Base-by-base conservation (phyloP, 257 asterid genomes). In the Orobanche coerulescens region DNA sequence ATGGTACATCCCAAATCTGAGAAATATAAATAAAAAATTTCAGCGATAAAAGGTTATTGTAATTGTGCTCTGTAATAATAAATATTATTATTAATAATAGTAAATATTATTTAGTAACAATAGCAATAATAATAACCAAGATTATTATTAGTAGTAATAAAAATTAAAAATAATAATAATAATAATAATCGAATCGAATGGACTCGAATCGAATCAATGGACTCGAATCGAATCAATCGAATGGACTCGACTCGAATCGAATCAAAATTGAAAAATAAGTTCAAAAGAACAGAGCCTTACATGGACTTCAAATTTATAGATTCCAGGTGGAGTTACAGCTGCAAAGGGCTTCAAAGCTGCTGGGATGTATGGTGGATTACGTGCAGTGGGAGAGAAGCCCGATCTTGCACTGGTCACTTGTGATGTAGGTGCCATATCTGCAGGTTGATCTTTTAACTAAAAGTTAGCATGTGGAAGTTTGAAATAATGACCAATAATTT, bases 371-470 rank as follows among this genome's bases (percentile, higher is more conserved):
- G 98, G 87, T 63, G 97, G 97, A 65, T 63, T 93, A 64, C 97
- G 98, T 65, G 97, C 99, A 48, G 82, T 83, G 9, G 96, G 99
- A 63, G 88, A 93, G 80, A 93, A 93, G 81, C 99, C 99, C 69
- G 97, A 93, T 81, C 95, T 93, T 61, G 94, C 97, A 8, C 79
- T 93, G 40, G 81, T 93, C 71, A 72, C 95, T 49, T 93, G 97
- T 79, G 97, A 89, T 36, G 89, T 87, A 8, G 92, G 83, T 71
- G 97, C 97, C 62, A 37, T 80, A 58, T 77, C 96, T 71, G 96
- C 99, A 72, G 99, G 97, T 84, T 53, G 53, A 52, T 67, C 33
- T 53, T 52, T n/a, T 61, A 33, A 58, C 11, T 12, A 0, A 49
- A 19, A 12, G 39, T 50, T 75, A 14, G 18, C 31, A 33, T 13